phyloP scores from a whole-genome alignment of 2,329 filamentous ascomycete species.

The Colletotrichum acutatum region DNA sequence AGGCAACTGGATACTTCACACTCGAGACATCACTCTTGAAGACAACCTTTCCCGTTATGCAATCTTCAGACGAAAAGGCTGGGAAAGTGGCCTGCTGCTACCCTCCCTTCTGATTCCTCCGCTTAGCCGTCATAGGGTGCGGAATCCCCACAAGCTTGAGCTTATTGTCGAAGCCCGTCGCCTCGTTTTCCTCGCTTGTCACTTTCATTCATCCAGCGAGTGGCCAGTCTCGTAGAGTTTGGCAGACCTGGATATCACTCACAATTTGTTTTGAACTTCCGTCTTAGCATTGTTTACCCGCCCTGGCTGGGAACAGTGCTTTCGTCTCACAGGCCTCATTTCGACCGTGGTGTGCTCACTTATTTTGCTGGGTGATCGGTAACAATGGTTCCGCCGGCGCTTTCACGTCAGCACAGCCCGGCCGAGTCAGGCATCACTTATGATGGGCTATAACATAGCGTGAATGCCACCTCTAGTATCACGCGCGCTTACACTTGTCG shows the following conservation, averaged over 20 bases:
- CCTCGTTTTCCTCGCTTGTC: not conserved
- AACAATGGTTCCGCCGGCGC: not conserved
- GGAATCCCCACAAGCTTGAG: conserved; percentile 15
- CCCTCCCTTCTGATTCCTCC: not conserved
- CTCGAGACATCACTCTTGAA: conserved; percentile 13
- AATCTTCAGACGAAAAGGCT: conserved; percentile 11
- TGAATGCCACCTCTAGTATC: not conserved
- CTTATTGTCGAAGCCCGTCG: not conserved
- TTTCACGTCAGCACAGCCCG: not conserved
- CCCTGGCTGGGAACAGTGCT: not conserved
- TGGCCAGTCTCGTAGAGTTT: not conserved
- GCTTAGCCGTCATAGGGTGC: not conserved
- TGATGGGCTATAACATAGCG: not conserved
- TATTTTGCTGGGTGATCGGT: not conserved
- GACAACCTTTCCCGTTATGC: conserved; percentile 1
- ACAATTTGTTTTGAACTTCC: conserved; percentile 1
- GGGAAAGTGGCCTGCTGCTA: not conserved
- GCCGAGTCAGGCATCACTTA: not conserved
- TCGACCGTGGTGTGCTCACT: not conserved
- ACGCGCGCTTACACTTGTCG: not conserved
- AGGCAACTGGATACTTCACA: conserved; percentile 2
- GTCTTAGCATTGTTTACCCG: not conserved
- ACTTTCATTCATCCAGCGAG: not conserved
- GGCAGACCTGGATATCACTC: not conserved
- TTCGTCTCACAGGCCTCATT: not conserved